Evolutionary conservation across 345 rosid species (phyloP).

Genomic region (Syzygium oleosum): DNA sequence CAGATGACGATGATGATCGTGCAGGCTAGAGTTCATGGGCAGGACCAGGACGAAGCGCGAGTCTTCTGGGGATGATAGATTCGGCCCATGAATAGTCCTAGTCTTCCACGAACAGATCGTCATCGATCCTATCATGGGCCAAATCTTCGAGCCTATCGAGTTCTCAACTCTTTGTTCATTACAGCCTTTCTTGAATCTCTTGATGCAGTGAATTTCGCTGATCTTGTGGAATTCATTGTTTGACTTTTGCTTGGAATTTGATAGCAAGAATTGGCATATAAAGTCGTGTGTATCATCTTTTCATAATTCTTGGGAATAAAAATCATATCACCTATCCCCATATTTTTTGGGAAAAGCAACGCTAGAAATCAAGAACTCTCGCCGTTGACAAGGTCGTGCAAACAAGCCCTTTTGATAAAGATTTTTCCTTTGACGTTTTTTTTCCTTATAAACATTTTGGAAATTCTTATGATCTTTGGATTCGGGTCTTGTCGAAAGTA

Average conservation of each 20-base stretch:
- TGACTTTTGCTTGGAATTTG: background rate
- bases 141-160: background rate
- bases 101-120: background rate
- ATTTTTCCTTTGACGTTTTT: background rate
- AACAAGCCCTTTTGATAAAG: accelerated
- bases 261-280: background rate
- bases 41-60: background rate
- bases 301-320: background rate
- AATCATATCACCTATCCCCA: background rate
- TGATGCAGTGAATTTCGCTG: background rate
- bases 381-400: background rate
- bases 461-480: background rate
- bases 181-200: background rate
- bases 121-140: background rate
- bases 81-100: background rate
- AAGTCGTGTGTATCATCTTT: background rate
- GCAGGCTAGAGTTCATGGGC: background rate
- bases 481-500: background rate
- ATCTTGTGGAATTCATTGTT: background rate
- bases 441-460: background rate
- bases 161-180: background rate
- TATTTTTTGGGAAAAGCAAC: background rate
- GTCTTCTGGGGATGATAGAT: background rate
- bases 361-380: background rate
- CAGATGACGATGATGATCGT: background rate